Base-by-base conservation (phyloP, 106 monocot species). In the Phalaenopsis aphrodite region DNA sequence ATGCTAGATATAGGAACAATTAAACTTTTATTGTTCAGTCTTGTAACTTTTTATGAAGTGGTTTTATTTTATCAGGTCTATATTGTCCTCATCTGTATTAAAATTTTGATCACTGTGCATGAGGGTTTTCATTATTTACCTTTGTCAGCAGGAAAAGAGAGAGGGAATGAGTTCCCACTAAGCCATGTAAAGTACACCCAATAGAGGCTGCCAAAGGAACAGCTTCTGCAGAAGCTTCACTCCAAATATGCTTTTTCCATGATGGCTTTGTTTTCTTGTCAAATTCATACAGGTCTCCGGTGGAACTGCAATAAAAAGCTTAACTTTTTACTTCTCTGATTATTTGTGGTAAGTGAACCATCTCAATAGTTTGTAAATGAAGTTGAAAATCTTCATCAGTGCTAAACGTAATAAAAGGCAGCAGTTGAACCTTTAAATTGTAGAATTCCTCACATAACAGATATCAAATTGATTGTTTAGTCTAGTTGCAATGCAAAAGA, bases 211-310 rank as follows among this genome's bases (percentile, higher is more conserved):
- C 78, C 80, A 93, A 80, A 42, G 83, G 84, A 57, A 81, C 82
- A 55, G 85, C 76, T 72, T 78, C 78, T 19, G 43, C 48, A 17
- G 83, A 79, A 38, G 75, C 79, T 79, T 87, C 84, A 84, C 81
- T 90, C 87, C 88, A 86, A 56, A 96, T 87, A 80, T 96, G 95
- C 41, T 96, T 96, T 79, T 89, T 96, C 95, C 95, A 96, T 47
- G 91, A 84, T 72, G 95, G 95, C 76, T 87, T 93, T 72, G 95
- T 85, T 72, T 86, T 85, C 84, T 88, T 93, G 85, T 91, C 87
- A 81, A 93, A 93, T 87, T 96, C 95, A 80, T 93, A 96, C 47
- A 96, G 84, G 77, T 96, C 91, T 78, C 95, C 95, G 42, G 36
- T 78, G 43, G 93, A 91, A 85, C 95, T 96, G 89, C 81, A 83